Percentiles rank a stretch among this genome's conserved stretches.
Conservation (phyloP, 345 rosid genomes). For the Hibiscus tridactylites region DNA sequence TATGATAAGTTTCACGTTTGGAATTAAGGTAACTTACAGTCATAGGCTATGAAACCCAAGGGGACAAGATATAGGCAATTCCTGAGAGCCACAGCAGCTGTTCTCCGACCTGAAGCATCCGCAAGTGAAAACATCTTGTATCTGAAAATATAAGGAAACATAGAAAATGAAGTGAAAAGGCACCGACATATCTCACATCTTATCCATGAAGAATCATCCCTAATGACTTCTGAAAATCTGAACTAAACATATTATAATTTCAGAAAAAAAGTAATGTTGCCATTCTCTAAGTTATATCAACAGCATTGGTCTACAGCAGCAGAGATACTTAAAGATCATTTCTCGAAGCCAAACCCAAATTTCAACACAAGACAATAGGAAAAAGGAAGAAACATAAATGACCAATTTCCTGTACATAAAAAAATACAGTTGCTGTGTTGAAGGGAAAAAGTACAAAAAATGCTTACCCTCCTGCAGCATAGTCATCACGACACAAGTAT, state of each 20-base stretch:
- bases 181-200: not conserved
- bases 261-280: not conserved
- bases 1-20: not conserved
- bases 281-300: not conserved
- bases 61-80: slow-evolving; percentile 87
- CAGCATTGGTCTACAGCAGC: not conserved
- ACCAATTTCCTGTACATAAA: too few relatives aligned
- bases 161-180: not conserved
- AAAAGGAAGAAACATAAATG: not conserved
- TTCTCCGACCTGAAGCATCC: slow-evolving; percentile 76
- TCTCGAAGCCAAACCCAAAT: not conserved
- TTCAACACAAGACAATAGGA: not conserved
- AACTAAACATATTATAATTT: not conserved
- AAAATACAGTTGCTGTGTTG: too few relatives aligned
- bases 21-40: slow-evolving; percentile 49
- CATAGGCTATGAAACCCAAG: slow-evolving; percentile 72
- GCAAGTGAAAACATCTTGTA: slow-evolving; percentile 43
- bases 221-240: not conserved
- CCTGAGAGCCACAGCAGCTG: slow-evolving; percentile 73
- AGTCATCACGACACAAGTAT: slow-evolving; percentile 71
- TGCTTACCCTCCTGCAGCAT: slow-evolving; percentile 89
- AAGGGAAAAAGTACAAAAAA: not conserved
- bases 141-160: not conserved
- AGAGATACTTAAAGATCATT: not conserved
- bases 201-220: not conserved